A percentile compares a stretch with the other conserved stretches of the same genome.
These are phyloP conservation scores for Fonsecaea monophora DNA, from an alignment of 2,329 filamentous ascomycete genomes.

Conservation along the genomic window DNA sequence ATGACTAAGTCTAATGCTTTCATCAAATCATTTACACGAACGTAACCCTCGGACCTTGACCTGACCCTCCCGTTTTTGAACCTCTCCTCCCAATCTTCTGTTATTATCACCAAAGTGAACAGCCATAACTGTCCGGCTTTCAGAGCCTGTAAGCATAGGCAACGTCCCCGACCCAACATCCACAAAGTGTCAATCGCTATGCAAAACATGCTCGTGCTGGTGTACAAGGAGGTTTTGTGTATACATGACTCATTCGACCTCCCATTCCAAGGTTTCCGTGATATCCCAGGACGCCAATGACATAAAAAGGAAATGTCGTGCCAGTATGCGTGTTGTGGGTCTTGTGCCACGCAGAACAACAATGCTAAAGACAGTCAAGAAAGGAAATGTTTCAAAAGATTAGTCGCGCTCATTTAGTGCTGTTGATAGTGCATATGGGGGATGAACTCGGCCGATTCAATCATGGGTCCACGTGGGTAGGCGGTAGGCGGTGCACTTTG, in stretches of 20 bases:
- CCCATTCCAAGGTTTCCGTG: slow-evolving; percentile 8
- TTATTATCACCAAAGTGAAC: slow-evolving; percentile 28
- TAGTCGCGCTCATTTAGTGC: slow-evolving; percentile 26
- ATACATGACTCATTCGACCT: slow-evolving; percentile 32
- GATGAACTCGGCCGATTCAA: slow-evolving; percentile 33
- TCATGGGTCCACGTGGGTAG: slow-evolving; percentile 32
- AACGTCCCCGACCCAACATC: slow-evolving; percentile 18
- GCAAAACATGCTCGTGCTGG: slow-evolving; percentile 36
- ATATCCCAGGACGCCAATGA: slow-evolving; percentile 23
- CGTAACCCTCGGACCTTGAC: slow-evolving; percentile 24
- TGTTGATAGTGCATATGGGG: slow-evolving; percentile 33
- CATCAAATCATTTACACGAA: slow-evolving; percentile 35
- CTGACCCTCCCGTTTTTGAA: neutral
- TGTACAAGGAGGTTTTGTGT: slow-evolving; percentile 33
- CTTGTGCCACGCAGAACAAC: slow-evolving; percentile 27
- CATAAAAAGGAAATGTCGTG: slow-evolving; percentile 20
- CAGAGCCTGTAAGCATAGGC: neutral
- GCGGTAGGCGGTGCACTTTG: slow-evolving; percentile 37
- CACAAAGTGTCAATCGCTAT: slow-evolving; percentile 32
- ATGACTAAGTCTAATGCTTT: slow-evolving; percentile 32
- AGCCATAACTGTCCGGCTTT: slow-evolving; percentile 29
- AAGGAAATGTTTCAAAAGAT: slow-evolving; percentile 23
- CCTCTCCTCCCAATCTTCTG: slow-evolving; percentile 1
- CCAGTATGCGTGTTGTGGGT: slow-evolving; percentile 12
- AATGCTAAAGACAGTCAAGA: slow-evolving; percentile 36